phyloP scores from a whole-genome alignment of 2,329 filamentous ascomycete species.

The Colletotrichum eremochloae region DNA sequence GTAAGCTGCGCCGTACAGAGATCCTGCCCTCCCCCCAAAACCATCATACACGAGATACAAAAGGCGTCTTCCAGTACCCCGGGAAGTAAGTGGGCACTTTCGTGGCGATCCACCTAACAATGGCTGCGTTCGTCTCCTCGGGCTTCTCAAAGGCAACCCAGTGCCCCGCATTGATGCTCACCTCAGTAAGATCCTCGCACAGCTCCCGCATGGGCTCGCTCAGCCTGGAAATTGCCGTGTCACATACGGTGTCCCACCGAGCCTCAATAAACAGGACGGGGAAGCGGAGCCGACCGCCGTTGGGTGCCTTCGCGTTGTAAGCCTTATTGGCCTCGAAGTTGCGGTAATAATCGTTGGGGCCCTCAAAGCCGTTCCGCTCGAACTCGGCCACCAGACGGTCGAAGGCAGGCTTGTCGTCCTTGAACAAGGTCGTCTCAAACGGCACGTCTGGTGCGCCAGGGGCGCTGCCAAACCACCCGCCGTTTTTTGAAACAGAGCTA shows the following conservation, averaged over 20 bases:
- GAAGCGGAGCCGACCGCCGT: constrained; percentile 52
- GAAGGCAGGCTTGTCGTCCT: constrained; percentile 58
- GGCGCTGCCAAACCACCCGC: constrained; percentile 43
- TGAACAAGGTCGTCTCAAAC: constrained; percentile 10
- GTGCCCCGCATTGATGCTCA: constrained; percentile 51
- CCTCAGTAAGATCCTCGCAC: constrained; percentile 55
- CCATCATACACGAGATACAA: constrained; percentile 2
- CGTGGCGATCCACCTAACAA: constrained; percentile 45
- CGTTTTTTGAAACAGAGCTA: constrained; percentile 28
- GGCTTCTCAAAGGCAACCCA: constrained; percentile 52
- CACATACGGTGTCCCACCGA: constrained; percentile 54
- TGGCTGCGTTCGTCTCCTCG: constrained; percentile 45
- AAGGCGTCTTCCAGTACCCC: constrained; percentile 35
- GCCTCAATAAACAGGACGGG: constrained; percentile 53
- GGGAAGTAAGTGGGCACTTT: constrained; percentile 42
- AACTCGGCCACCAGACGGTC: constrained; percentile 87
- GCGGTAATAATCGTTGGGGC: constrained; percentile 50
- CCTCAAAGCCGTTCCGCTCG: constrained; percentile 87
- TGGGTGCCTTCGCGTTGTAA: constrained; percentile 49
- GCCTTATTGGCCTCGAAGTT: constrained; percentile 58
- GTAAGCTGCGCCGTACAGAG: no score
- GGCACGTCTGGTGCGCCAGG: constrained; percentile 20
- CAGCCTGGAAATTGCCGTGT: constrained; percentile 51
- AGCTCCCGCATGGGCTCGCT: constrained; percentile 51
- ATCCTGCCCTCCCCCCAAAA: no score